A percentile compares a stretch with the other conserved stretches of the same genome.
Evolutionary conservation across 2,329 filamentous ascomycete genomes (phyloP).

Genomic region (Penicillium sumatraense): DNA sequence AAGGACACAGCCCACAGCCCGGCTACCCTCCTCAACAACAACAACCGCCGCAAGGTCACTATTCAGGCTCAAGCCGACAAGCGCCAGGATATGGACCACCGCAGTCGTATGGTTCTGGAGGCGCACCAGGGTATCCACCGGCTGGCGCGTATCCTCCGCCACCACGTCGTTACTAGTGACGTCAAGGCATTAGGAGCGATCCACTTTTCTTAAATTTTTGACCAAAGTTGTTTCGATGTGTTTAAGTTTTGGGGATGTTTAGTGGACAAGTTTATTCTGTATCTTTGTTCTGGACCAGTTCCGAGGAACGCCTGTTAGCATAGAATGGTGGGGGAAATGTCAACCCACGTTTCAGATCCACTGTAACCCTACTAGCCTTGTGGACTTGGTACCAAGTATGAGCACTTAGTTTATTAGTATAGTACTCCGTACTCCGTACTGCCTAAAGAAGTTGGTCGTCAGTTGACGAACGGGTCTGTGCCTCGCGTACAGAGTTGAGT

Average conservation of each 20-base stretch:
- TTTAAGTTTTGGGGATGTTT: not conserved
- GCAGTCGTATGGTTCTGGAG: slow-evolving; percentile 22
- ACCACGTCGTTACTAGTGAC: slow-evolving; percentile 32
- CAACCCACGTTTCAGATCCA: not conserved
- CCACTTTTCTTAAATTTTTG: slow-evolving; percentile 4
- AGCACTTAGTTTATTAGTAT: no score
- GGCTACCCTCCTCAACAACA: slow-evolving; percentile 18
- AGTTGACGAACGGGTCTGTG: not conserved
- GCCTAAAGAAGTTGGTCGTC: no score
- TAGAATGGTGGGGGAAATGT: not conserved
- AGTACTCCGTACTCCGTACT: no score
- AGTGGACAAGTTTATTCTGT: not conserved
- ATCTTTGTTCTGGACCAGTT: not conserved
- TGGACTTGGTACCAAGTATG: no score
- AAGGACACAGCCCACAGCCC: slow-evolving; percentile 15
- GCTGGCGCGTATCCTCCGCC: slow-evolving; percentile 24
- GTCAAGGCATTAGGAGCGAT: slow-evolving; percentile 1
- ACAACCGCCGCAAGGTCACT: slow-evolving; percentile 15
- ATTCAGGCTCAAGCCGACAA: slow-evolving; percentile 13
- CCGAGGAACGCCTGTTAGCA: not conserved
- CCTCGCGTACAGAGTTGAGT: not conserved
- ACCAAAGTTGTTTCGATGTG: not conserved
- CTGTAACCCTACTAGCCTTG: not conserved
- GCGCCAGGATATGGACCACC: slow-evolving; percentile 26
- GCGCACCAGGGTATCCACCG: slow-evolving; percentile 21